These are phyloP conservation scores for Haplosporangium gracile DNA, from an alignment of 192 early-diverging fungal genomes.

Conservation along the genomic window DNA sequence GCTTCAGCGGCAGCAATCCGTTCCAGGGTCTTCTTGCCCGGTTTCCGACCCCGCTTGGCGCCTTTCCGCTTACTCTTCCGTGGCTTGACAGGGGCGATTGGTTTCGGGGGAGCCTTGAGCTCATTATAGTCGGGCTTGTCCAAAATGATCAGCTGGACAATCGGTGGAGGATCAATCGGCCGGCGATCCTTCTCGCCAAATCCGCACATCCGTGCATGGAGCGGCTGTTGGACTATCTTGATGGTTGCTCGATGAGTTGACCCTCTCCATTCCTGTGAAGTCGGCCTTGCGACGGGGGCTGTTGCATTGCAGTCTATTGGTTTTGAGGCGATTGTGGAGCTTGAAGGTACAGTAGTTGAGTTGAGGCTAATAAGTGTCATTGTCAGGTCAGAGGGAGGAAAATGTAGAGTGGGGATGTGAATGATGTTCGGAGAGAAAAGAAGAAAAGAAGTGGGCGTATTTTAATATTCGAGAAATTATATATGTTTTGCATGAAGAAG, in stretches of 20 bases:
- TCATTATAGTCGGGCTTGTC: conserved; percentile 62
- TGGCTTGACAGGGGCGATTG: conserved; percentile 43
- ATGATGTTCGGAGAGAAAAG: background rate
- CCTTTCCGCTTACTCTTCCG: background rate
- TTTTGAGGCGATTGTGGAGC: background rate
- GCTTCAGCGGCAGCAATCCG: conserved; percentile 38
- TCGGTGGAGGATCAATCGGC: conserved; percentile 83
- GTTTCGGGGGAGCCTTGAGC: conserved; percentile 36
- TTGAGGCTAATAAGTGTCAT: background rate
- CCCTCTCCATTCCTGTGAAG: background rate
- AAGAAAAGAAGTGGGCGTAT: background rate
- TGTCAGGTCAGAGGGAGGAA: background rate
- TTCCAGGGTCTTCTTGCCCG: background rate
- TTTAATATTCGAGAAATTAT: background rate
- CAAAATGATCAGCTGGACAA: conserved; percentile 75
- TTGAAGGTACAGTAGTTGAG: background rate
- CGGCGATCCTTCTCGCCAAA: conserved; percentile 87
- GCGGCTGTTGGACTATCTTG: conserved; percentile 79
- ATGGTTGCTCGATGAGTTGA: conserved; percentile 58
- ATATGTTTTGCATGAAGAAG: background rate
- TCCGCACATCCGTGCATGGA: conserved; percentile 84
- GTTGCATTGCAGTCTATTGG: background rate
- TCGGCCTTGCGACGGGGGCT: background rate
- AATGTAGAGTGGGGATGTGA: too few species aligned
- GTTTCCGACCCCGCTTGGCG: conserved; percentile 1